Percentiles rank a stretch among this genome's conserved stretches.
Conservation (phyloP, 305 asterid species). For the Andrographis paniculata region DNA sequence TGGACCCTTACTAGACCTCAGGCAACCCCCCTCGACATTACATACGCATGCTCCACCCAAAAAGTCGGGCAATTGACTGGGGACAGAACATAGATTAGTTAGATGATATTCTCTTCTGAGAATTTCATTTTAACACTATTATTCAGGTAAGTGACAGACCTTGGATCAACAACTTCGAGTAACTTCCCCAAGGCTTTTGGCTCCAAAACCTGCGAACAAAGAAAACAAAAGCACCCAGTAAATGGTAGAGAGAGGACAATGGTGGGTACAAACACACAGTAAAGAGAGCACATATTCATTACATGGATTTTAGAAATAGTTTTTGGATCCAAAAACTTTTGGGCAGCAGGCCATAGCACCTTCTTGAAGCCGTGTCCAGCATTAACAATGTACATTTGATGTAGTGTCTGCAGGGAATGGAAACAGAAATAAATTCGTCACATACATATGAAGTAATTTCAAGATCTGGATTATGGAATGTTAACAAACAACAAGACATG, state of each 20-base stretch:
- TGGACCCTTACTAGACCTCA: conserved; percentile 86
- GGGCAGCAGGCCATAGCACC: conserved; percentile 95
- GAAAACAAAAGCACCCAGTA: conserved; percentile 5
- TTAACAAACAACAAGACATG: conserved; percentile 21
- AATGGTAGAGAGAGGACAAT: neutral
- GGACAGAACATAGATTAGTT: conserved; percentile 18
- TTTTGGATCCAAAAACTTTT: conserved; percentile 76
- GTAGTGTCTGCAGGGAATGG: conserved; percentile 61
- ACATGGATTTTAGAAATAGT: conserved; percentile 78
- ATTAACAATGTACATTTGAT: conserved; percentile 77
- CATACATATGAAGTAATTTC: conserved; percentile 8
- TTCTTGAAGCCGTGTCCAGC: conserved; percentile 91
- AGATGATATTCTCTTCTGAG: conserved; percentile 18
- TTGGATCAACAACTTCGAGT: conserved; percentile 70
- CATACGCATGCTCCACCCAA: conserved; percentile 90
- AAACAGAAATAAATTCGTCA: conserved; percentile 10
- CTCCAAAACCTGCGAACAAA: conserved; percentile 56
- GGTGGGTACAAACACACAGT: neutral
- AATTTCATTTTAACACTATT: too few relatives aligned
- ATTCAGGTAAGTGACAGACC: too few relatives aligned
- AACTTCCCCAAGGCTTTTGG: conserved; percentile 68
- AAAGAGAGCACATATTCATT: conserved; percentile 18
- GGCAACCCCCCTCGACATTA: conserved; percentile 84
- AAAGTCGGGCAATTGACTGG: conserved; percentile 92
- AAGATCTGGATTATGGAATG: conserved; percentile 5